phyloP scores from a whole-genome alignment of 768 basidiomycete species.

The Myochromella boudieri region DNA sequence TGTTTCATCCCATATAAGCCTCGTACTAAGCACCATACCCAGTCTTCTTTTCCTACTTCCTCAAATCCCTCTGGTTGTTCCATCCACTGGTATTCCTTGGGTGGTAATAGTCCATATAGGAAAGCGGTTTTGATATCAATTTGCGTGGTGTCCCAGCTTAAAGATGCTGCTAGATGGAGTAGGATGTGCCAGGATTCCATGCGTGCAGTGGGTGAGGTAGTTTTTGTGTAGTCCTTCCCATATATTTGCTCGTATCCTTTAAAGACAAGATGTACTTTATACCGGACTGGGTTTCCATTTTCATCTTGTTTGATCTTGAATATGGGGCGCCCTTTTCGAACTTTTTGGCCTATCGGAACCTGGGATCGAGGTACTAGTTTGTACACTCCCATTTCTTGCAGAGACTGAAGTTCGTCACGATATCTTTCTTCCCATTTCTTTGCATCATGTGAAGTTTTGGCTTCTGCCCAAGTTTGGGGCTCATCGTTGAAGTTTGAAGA shows the following conservation, averaged over 20 bases:
- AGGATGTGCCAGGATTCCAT: conserved; percentile 24
- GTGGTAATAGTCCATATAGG: conserved; percentile 19
- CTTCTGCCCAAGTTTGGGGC: conserved; percentile 19
- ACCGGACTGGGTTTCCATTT: conserved; percentile 19
- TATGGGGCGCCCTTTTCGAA: not conserved
- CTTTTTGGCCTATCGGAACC: conserved; percentile 2
- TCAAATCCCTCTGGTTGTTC: conserved; percentile 28
- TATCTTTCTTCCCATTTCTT: conserved; percentile 17
- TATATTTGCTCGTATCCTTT: conserved; percentile 28
- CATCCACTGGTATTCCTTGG: conserved; percentile 33
- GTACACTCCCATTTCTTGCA: conserved; percentile 28
- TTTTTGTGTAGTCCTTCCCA: conserved; percentile 37
- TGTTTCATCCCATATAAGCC: conserved; percentile 7
- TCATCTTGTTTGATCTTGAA: conserved; percentile 27
- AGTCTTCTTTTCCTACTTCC: conserved; percentile 11
- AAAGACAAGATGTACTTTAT: conserved; percentile 35
- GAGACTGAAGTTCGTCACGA: conserved; percentile 23
- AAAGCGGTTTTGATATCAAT: conserved; percentile 32
- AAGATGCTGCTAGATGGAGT: conserved; percentile 25
- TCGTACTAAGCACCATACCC: conserved; percentile 14
- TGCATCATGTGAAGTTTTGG: conserved; percentile 23
- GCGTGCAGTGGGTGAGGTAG: conserved; percentile 36
- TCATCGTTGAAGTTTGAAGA: conserved; percentile 4
- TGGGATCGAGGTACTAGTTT: conserved; percentile 14
- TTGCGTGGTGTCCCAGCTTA: conserved; percentile 27